Percentiles rank a stretch among this genome's conserved stretches.
phyloP scores from a whole-genome alignment of 2,329 filamentous ascomycete species.

The Pseudogymnoascus sp. region DNA sequence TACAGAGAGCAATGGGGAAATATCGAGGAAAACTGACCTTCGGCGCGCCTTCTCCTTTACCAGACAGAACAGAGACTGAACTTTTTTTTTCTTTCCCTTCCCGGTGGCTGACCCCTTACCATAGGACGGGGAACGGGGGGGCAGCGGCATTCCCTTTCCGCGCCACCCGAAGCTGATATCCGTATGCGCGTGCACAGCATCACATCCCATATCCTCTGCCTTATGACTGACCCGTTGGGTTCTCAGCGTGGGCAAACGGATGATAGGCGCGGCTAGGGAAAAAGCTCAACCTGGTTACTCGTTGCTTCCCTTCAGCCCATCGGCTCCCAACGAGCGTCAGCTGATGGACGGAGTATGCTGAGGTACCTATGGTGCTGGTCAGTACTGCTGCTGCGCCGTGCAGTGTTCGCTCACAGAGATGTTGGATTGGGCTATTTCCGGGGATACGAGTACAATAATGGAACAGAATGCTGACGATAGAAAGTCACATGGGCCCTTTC shows the following conservation, averaged over 20 bases:
- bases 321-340: constrained; percentile 1
- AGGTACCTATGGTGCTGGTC: neutral
- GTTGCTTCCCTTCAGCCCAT: neutral
- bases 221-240: neutral
- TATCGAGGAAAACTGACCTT: neutral
- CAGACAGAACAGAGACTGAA: neutral
- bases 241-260: neutral
- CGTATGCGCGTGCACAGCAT: constrained; percentile 5
- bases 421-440: constrained; percentile 3
- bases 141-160: neutral
- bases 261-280: neutral
- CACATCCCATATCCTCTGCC: neutral
- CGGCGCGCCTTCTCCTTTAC: neutral
- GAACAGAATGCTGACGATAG: neutral
- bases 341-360: neutral
- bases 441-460: neutral
- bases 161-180: neutral
- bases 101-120: neutral
- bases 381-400: neutral
- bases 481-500: neutral
- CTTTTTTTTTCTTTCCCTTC: neutral
- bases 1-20: neutral
- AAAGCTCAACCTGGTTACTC: neutral
- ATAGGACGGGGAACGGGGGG: neutral
- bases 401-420: neutral